Percentiles rank a stretch among this genome's conserved stretches.
These are phyloP conservation scores for Hypoxylon perforatum DNA, from an alignment of 495 filamentous ascomycete genomes.

Conservation along the genomic window DNA sequence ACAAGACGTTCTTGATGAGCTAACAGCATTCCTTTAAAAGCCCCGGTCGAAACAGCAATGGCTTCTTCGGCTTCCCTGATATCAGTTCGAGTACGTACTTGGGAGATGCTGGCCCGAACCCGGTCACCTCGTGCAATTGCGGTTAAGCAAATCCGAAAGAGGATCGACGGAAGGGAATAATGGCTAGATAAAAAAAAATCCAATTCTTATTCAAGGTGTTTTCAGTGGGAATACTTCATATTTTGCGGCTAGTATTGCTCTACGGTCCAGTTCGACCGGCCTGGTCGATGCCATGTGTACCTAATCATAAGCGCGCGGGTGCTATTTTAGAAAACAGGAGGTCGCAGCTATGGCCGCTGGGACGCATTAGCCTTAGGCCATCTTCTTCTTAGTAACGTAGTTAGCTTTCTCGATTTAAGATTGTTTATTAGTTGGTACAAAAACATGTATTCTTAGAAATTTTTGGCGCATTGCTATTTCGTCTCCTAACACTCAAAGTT, in stretches of 20 bases:
- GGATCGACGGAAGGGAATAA: background rate
- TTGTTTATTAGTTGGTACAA: background rate
- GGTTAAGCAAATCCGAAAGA: constrained; percentile 2
- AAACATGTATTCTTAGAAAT: no score
- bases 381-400: no score
- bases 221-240: background rate
- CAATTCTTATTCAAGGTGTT: no score
- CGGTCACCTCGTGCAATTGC: constrained; percentile 20
- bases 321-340: background rate
- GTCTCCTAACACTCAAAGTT: no score
- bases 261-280: background rate
- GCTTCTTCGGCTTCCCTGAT: constrained; percentile 39
- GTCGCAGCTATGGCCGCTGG: background rate
- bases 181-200: background rate
- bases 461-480: no score
- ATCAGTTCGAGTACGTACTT: constrained; percentile 26
- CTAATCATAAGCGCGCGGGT: constrained; percentile 1
- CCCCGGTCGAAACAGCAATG: constrained; percentile 12
- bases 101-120: constrained; percentile 25
- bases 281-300: background rate
- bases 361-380: no score
- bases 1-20: background rate
- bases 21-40: constrained; percentile 13
- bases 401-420: background rate
- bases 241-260: background rate